Conservation (phyloP, 192 early-diverging fungal species). For the Entomortierella chlamydospora region DNA sequence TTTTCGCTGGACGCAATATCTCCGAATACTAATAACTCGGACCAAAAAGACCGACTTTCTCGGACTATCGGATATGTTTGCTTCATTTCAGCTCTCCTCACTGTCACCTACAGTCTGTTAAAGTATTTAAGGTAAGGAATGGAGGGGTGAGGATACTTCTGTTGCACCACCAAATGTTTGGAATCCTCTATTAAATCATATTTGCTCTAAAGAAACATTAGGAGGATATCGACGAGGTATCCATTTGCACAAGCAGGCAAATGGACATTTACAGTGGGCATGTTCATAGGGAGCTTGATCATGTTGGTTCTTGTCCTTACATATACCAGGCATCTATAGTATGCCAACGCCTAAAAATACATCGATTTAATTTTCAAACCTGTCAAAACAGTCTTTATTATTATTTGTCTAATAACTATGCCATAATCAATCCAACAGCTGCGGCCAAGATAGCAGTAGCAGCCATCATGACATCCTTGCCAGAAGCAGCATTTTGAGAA, state of each 20-base stretch:
- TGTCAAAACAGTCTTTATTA: neutral
- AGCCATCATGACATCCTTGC: conserved; percentile 21
- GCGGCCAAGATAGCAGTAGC: conserved; percentile 33
- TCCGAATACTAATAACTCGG: neutral
- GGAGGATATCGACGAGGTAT: conserved; percentile 48
- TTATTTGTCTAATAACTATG: too few relatives aligned
- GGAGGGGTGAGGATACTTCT: too few relatives aligned
- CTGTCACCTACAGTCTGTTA: conserved; percentile 20
- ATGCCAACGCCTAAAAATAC: neutral
- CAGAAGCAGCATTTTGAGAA: conserved; percentile 12
- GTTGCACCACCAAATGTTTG: too few relatives aligned
- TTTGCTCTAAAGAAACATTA: conserved; percentile 36
- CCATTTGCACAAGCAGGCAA: conserved; percentile 41
- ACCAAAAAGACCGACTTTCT: conserved; percentile 19
- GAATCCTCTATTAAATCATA: too few relatives aligned
- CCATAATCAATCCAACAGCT: conserved; percentile 23
- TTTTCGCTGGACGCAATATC: conserved; percentile 16
- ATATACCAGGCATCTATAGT: conserved; percentile 17
- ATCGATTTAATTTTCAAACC: neutral
- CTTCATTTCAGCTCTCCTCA: conserved; percentile 23
- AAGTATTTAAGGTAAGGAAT: conserved; percentile 43
- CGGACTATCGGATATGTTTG: conserved; percentile 29
- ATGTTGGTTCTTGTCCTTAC: conserved; percentile 30
- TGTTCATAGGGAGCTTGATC: conserved; percentile 36
- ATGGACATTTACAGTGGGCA: conserved; percentile 49